Evolutionary conservation across 257 asterid genomes (phyloP).

Genomic region (Solanum pimpinellifolium): DNA sequence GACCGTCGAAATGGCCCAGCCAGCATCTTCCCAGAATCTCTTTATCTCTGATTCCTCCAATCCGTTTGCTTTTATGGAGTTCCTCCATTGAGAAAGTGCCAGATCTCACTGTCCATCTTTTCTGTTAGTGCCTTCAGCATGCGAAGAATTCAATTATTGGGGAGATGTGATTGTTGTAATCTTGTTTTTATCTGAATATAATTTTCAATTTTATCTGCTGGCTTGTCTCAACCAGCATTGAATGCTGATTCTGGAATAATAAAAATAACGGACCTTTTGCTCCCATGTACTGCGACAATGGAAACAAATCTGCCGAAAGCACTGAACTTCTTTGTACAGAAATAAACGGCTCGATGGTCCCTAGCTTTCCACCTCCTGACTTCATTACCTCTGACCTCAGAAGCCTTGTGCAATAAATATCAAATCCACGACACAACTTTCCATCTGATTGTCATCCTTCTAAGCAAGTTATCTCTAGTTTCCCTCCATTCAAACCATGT

Average conservation of each 20-base stretch:
- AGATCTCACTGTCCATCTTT: not conserved
- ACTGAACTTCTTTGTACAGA: not conserved
- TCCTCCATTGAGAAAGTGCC: not conserved
- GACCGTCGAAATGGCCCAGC: not conserved
- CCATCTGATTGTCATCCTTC: not conserved
- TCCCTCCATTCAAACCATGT: not conserved
- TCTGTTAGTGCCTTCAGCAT: not conserved
- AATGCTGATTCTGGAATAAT: not conserved
- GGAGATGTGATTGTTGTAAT: not conserved
- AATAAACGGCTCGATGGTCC: not conserved
- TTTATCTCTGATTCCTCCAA: not conserved
- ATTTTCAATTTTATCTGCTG: not conserved
- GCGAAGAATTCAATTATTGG: not conserved
- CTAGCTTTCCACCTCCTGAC: not conserved
- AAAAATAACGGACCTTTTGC: not conserved
- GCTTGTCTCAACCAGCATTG: not conserved
- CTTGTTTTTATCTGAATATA: not conserved
- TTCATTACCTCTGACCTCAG: not conserved
- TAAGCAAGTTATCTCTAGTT: not conserved
- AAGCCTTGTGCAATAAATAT: not conserved
- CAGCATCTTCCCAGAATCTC: not conserved
- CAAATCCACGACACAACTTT: not conserved
- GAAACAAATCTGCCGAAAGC: not conserved
- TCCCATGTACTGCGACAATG: not conserved
- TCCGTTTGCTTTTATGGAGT: not conserved